These are phyloP conservation scores for Inonotus obliquus DNA, from an alignment of 1,284 basidiomycete genomes.

Conservation along the genomic window DNA sequence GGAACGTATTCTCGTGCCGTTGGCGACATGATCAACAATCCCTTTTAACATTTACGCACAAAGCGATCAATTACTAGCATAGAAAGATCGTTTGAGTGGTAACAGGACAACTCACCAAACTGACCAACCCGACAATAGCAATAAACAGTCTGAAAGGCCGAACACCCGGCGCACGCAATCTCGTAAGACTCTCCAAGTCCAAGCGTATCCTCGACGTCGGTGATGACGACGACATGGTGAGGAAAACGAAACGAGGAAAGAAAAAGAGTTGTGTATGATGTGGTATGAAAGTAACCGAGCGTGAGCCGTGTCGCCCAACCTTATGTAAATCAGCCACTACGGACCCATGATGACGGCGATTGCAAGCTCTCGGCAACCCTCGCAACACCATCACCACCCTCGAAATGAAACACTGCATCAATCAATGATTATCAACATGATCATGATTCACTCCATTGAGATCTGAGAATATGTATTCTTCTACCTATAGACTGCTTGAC, in stretches of 20 bases:
- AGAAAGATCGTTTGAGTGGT: not conserved
- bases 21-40: not conserved
- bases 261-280: not conserved
- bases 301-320: too few relatives aligned
- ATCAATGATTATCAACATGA: too few relatives aligned
- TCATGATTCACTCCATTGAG: too few relatives aligned
- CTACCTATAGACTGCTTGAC: not conserved
- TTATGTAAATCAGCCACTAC: too few relatives aligned
- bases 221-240: not conserved
- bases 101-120: not conserved
- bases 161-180: conserved; percentile 2
- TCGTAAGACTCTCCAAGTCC: conserved; percentile 5
- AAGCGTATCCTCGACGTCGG: conserved; percentile 5
- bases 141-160: conserved; percentile 5
- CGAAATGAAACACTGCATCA: too few relatives aligned
- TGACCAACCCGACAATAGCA: conserved; percentile 4
- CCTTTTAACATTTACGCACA: not conserved
- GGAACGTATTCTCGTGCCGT: conserved; percentile 11
- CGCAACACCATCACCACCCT: too few relatives aligned
- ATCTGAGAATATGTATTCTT: too few relatives aligned
- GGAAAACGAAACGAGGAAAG: not conserved
- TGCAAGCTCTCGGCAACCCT: too few relatives aligned
- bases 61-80: not conserved
- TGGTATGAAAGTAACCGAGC: not conserved
- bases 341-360: too few relatives aligned